These are phyloP conservation scores for Corymbia citriodora DNA, from an alignment of 441 rosid species.

Conservation along the genomic window DNA sequence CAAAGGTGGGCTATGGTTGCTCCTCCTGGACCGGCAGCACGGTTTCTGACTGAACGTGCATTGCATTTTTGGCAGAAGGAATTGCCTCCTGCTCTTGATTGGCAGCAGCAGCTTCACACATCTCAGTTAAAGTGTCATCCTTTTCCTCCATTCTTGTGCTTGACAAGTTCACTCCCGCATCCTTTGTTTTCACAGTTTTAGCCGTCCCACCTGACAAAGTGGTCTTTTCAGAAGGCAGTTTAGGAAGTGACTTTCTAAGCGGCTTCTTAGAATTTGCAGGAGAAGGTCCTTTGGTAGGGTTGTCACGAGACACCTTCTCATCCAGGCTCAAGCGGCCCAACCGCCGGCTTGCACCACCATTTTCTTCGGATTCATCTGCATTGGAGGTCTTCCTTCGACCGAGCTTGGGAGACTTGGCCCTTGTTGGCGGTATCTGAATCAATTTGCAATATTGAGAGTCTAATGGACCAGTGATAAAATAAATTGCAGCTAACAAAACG, in stretches of 20 bases:
- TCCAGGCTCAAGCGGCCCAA: constrained; percentile 64
- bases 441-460: background rate
- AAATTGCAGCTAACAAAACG: background rate
- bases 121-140: background rate
- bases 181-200: constrained; percentile 13
- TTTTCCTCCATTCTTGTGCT: constrained; percentile 9
- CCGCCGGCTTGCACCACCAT: constrained; percentile 24
- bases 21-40: constrained; percentile 5
- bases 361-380: constrained; percentile 46
- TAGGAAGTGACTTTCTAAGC: constrained; percentile 73
- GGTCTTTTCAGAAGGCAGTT: constrained; percentile 83
- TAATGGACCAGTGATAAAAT: background rate
- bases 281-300: constrained; percentile 39
- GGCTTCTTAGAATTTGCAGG: constrained; percentile 58
- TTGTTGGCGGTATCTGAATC: constrained; percentile 80
- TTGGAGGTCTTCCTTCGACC: constrained; percentile 70
- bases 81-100: constrained; percentile 16
- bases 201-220: constrained; percentile 26
- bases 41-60: constrained; percentile 6
- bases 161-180: constrained; percentile 12
- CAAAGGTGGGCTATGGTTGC: constrained; percentile 17
- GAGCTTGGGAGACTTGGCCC: constrained; percentile 98
- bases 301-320: constrained; percentile 37
- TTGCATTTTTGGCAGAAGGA: constrained; percentile 19
- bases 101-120: constrained; percentile 24